Base-by-base conservation (phyloP, 2,329 filamentous ascomycete genomes). In the Rutstroemia sp. region DNA sequence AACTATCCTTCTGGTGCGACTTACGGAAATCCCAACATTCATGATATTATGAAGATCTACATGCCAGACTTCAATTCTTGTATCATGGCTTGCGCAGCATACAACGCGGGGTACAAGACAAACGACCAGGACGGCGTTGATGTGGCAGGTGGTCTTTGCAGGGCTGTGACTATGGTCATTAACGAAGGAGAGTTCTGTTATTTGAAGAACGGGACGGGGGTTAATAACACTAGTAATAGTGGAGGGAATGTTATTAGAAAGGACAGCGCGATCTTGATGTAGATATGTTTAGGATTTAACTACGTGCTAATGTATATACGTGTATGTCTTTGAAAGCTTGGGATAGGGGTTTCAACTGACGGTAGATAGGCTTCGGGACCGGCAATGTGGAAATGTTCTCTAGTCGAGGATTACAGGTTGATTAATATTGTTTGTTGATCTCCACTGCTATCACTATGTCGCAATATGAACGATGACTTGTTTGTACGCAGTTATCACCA, bases 181-280 rank as follows among this genome's bases (percentile, higher is more conserved):
- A 19, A 51, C 7, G 19, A 38, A 9, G 45, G 56, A 16, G 56
- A 57, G 34, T 53, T 42, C 37, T 57, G 56, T 46, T 57, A 50
- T 57, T 34, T 57, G 37, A 57, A 57, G 25, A 57, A 57, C 44
- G 50, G 49, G n/a, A 53, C 56, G 9, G 56, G 56, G 27, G 44
- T 53, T 17, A 54, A 57, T 53, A 53, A 49, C 21, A 57, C 50
- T 2, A 21, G 23, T 12, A 44, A 21, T n/a, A 49, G 56, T 42
- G 49, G 50, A 12, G 50, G 50, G 1, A n/a, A 3, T n/a, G 23
- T 5, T 16, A 39, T 44, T 2, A 53, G 45, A 47, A 57, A 49
- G 19, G 50, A 57, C 44, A 57, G 49, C 49, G 56, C 56, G 23
- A 38, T 57, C 39, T 54, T 57, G 50, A 25, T 48, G 45, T 44